phyloP scores from a whole-genome alignment of 257 asterid species.

The Cordia subcordata region DNA sequence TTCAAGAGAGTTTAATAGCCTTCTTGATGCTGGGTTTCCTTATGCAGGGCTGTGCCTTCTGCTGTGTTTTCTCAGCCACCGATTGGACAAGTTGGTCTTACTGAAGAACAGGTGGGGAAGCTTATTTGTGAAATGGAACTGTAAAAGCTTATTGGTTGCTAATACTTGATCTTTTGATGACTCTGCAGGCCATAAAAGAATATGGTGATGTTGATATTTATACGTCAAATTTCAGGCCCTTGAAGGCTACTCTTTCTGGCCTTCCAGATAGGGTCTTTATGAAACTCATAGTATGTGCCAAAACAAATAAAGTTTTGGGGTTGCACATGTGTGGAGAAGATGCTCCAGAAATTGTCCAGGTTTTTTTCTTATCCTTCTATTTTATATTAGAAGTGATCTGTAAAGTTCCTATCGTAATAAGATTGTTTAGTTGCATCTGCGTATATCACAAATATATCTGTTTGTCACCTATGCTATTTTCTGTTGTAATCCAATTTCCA shows the following conservation, averaged over 20 bases:
- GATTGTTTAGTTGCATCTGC: too few species aligned
- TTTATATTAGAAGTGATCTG: background rate
- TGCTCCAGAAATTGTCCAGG: constrained; percentile 92
- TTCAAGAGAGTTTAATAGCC: background rate
- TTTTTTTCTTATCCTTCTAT: constrained; percentile 1
- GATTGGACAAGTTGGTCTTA: constrained; percentile 85
- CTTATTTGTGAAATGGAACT: constrained; percentile 4
- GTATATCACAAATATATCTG: background rate
- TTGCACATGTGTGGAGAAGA: constrained; percentile 96
- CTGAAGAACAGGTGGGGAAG: constrained; percentile 71
- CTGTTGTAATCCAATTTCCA: constrained; percentile 24
- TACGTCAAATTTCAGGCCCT: constrained; percentile 80
- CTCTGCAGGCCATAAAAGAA: constrained; percentile 57
- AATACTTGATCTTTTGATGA: background rate
- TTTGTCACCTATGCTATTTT: background rate
- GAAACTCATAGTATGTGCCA: constrained; percentile 85
- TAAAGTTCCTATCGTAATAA: too few species aligned
- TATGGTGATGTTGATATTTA: constrained; percentile 81
- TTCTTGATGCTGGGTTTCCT: constrained; percentile 4
- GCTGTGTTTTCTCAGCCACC: constrained; percentile 99
- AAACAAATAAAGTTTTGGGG: constrained; percentile 79
- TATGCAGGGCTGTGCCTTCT: constrained; percentile 71
- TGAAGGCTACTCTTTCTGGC: constrained; percentile 94
- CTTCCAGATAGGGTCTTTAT: constrained; percentile 85
- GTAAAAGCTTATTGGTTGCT: background rate